Conservation (phyloP, 2,329 filamentous ascomycete species). For the Polytolypa hystricis region DNA sequence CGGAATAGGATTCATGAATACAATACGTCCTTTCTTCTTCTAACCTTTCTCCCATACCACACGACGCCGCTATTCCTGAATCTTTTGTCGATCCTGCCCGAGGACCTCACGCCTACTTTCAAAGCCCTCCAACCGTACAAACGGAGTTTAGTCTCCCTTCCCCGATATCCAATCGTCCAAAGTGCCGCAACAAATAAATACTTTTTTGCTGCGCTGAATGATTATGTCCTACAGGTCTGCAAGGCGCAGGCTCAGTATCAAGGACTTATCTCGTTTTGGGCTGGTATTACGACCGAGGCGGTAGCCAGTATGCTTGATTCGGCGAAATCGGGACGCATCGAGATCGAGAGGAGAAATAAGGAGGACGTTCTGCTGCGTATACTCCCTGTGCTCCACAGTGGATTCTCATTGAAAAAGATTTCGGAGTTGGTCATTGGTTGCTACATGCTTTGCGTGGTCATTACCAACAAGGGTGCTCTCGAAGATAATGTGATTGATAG, state of each 20-base stretch:
- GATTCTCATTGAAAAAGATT: constrained; percentile 61
- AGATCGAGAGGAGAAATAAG: constrained; percentile 68
- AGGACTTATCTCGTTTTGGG: constrained; percentile 80
- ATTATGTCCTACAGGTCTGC: constrained; percentile 66
- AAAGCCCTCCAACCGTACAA: constrained; percentile 82
- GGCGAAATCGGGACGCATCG: constrained; percentile 61
- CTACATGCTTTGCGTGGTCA: constrained; percentile 80
- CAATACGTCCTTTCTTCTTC: constrained; percentile 66
- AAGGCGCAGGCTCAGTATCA: constrained; percentile 62
- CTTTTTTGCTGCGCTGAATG: constrained; percentile 67
- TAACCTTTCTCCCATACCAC: constrained; percentile 90
- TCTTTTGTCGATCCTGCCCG: constrained; percentile 75
- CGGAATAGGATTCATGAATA: constrained; percentile 69
- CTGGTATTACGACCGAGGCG: constrained; percentile 73
- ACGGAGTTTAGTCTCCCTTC: constrained; percentile 61
- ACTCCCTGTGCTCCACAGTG: constrained; percentile 62
- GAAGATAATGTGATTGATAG: constrained; percentile 70
- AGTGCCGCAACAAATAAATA: constrained; percentile 66
- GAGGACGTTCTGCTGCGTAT: constrained; percentile 62
- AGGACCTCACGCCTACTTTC: constrained; percentile 59
- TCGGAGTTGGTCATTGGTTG: constrained; percentile 74
- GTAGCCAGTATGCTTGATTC: constrained; percentile 72
- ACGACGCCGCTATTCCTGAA: constrained; percentile 74
- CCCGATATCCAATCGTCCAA: constrained; percentile 71
- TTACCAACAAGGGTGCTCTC: constrained; percentile 71